Evolutionary conservation across 257 asterid genomes (phyloP), one percentile per base, ranked within the genome.

Genomic region (Capsicum rhomboideum): DNA sequence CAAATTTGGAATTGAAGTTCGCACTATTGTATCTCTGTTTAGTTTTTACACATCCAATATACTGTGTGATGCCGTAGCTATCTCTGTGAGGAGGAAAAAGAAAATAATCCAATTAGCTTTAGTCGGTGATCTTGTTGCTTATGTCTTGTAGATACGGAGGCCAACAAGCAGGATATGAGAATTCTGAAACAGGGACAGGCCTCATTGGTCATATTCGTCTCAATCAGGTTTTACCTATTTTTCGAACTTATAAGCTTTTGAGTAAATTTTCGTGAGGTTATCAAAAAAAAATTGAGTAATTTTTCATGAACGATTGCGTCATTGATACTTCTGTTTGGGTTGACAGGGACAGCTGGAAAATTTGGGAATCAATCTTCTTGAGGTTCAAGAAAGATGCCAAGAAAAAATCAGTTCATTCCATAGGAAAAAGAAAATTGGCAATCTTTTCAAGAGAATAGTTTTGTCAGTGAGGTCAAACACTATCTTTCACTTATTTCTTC

Each of bases 181-280:
- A 82, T 90, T 50, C 77, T 87, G 94, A 88, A 83, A 79, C 75
- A 69, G 91, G 82, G 84, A 74, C 90, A 2, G 94, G 93, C 79
- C 97, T 95, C 89, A 95, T 95, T 74, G 99, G 98, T 46, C 99
- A 97, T 85, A 86, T 97, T 84, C 98, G 91, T 89, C 92, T 97
- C 89, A 85, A 92, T 91, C 91, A 93, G 99, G 99, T 94, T 75
- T 11, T 28, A 67, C 66, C 77, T 56, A 6, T 21, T 55, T 72
- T 90, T 88, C 74, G 71, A 74, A 59, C 29, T 56, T 54, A 28
- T 79, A 23, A 64, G 80, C 68, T 80, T 82, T 82, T 79, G 67
- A 66, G 44, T 49, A n/a, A n/a, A n/a, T n/a, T n/a, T n/a, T n/a
- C n/a, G n/a, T n/a, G n/a, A n/a, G n/a, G n/a, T n/a, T n/a, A n/a